A percentile compares a stretch with the other conserved stretches of the same genome.
Evolutionary conservation across 345 rosid genomes (phyloP).

Genomic region (Boechera stricta): DNA sequence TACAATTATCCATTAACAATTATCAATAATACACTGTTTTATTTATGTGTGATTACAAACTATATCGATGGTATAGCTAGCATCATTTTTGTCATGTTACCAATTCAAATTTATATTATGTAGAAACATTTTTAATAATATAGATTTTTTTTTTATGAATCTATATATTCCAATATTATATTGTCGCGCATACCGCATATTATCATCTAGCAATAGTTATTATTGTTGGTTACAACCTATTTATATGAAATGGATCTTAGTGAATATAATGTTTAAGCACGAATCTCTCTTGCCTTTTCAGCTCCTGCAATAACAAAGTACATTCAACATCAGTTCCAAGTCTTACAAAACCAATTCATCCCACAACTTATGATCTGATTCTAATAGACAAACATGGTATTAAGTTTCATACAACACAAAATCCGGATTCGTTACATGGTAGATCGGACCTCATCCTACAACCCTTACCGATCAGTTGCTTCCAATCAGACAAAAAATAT

Average conservation of each 20-base stretch:
- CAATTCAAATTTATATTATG: background rate
- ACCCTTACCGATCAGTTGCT: too few relatives aligned
- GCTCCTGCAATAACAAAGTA: slow-evolving; percentile 22
- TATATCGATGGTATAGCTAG: background rate
- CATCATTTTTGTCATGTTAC: background rate
- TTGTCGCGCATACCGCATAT: background rate
- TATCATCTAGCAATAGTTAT: background rate
- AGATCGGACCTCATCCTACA: too few relatives aligned
- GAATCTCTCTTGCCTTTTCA: slow-evolving; percentile 24
- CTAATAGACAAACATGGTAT: background rate
- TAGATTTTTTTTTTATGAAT: background rate
- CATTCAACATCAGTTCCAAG: background rate
- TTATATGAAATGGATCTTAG: background rate
- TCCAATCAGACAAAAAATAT: too few relatives aligned
- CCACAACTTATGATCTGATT: background rate
- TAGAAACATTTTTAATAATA: background rate
- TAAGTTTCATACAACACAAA: background rate
- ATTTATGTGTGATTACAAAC: background rate
- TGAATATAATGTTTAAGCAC: slow-evolving; percentile 17
- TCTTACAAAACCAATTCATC: background rate
- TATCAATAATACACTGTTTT: background rate
- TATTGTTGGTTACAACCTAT: slow-evolving; percentile 13
- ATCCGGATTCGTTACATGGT: background rate
- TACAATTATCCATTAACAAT: background rate
- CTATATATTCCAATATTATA: background rate